Percentiles rank a stretch among this genome's conserved stretches.
Conservation (phyloP, 495 filamentous ascomycete genomes). For the Pseudomonodictys pantanalensis region DNA sequence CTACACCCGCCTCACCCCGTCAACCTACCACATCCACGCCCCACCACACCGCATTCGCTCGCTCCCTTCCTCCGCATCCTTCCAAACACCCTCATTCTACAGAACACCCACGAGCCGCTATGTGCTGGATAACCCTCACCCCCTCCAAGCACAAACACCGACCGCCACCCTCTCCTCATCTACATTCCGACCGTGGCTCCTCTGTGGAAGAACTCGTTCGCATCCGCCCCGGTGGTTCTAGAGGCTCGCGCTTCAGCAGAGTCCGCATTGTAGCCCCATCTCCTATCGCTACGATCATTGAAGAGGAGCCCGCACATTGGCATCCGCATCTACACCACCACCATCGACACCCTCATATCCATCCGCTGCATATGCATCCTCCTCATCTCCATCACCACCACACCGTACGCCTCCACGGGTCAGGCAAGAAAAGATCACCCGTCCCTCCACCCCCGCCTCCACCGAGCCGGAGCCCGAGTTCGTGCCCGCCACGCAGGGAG, state of each 20-base stretch:
- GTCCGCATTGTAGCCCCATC: slow-evolving; percentile 5
- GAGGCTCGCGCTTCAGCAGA: background rate
- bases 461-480: too few species aligned
- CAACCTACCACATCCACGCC: slow-evolving; percentile 1
- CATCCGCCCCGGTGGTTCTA: background rate
- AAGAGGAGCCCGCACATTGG: background rate
- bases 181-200: slow-evolving; percentile 3
- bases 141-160: background rate
- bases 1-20: background rate
- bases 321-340: slow-evolving; percentile 4
- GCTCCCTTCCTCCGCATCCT: background rate
- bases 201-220: slow-evolving; percentile 19
- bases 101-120: background rate
- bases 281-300: background rate
- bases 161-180: slow-evolving; percentile 2
- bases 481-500: background rate
- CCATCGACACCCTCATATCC: background rate
- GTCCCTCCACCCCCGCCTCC: slow-evolving; percentile 6
- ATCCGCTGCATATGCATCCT: slow-evolving; percentile 6
- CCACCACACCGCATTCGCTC: background rate
- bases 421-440: slow-evolving; percentile 12
- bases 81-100: background rate
- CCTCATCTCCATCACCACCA: background rate
- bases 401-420: slow-evolving; percentile 11
- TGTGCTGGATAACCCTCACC: slow-evolving; percentile 30